These are phyloP conservation scores for Zygosaccharomyces siamensis DNA, from an alignment of 805 yeast genomes.

Conservation along the genomic window DNA sequence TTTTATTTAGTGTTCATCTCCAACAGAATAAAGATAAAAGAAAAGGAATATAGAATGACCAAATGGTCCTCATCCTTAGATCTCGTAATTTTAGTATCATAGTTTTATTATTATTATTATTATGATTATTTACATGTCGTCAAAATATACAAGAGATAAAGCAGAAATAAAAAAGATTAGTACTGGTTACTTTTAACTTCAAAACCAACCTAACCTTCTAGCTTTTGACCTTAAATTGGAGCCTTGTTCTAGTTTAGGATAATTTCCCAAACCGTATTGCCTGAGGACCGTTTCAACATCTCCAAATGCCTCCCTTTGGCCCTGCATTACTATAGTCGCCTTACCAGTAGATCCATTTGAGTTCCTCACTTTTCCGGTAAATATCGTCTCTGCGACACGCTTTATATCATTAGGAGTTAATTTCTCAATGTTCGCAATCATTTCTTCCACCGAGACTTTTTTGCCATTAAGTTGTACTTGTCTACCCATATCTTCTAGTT, in stretches of 20 bases:
- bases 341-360: constrained; percentile 49
- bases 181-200: constrained; percentile 2
- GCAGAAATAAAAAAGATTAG: constrained; percentile 2
- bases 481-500: constrained; percentile 91
- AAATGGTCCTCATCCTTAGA: background rate
- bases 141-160: background rate
- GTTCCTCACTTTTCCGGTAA: constrained; percentile 57
- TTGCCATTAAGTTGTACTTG: constrained; percentile 83
- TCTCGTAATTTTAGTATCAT: background rate
- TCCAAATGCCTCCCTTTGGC: constrained; percentile 79
- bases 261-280: constrained; percentile 66
- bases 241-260: constrained; percentile 11
- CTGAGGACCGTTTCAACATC: constrained; percentile 65
- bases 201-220: constrained; percentile 28
- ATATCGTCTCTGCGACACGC: constrained; percentile 66
- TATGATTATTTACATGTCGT: background rate
- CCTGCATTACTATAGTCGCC: constrained; percentile 89
- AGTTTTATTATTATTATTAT: background rate
- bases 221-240: background rate
- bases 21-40: background rate
- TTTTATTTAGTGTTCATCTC: background rate
- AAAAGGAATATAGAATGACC: background rate
- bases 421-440: constrained; percentile 70
- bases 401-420: constrained; percentile 65
- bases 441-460: constrained; percentile 69